Evolutionary conservation across 2,329 filamentous ascomycete species (phyloP), one percentile per base, ranked within the genome.

Genomic region (Xylariales sp.): DNA sequence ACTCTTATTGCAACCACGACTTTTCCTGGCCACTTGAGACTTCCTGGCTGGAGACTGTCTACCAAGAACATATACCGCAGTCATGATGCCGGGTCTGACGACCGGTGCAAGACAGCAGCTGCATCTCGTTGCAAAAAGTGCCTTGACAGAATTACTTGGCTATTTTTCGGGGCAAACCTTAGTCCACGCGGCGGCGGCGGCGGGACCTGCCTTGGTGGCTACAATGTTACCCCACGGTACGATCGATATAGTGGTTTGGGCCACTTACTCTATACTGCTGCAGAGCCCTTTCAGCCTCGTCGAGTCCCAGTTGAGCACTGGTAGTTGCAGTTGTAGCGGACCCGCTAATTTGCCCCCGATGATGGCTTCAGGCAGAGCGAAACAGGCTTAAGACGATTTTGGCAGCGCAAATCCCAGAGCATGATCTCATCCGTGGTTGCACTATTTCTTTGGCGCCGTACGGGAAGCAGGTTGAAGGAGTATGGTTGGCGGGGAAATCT

Each of bases 401-500:
- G 6, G 9, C n/a, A n/a, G n/a, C n/a, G n/a, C n/a, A n/a, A n/a
- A n/a, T n/a, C n/a, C n/a, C n/a, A n/a, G n/a, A n/a, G n/a, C n/a
- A n/a, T n/a, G n/a, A n/a, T n/a, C n/a, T n/a, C 14, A 6, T 14
- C 15, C 18, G 31, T 21, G 39, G 39, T 42, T 42, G 31, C 39
- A 42, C 31, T 24, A 20, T 31, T 22, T 35, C 24, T 29, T 18
- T 36, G 39, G 37, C 28, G 12, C 31, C 7, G 22, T 31, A 42
- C 31, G 21, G 21, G 39, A 42, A 25, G 31, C 12, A 18, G 11
- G 32, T n/a, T 29, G 18, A 21, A 12, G 16, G 12, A 11, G 9
- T 10, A 15, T 42, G 39, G 39, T 42, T 42, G 39, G 39, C 31
- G 39, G 39, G 22, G 22, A 35, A 35, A 22, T 27, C n/a, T 18